Base-by-base conservation (phyloP, 495 filamentous ascomycete species). In the Penicillium subrubescens region DNA sequence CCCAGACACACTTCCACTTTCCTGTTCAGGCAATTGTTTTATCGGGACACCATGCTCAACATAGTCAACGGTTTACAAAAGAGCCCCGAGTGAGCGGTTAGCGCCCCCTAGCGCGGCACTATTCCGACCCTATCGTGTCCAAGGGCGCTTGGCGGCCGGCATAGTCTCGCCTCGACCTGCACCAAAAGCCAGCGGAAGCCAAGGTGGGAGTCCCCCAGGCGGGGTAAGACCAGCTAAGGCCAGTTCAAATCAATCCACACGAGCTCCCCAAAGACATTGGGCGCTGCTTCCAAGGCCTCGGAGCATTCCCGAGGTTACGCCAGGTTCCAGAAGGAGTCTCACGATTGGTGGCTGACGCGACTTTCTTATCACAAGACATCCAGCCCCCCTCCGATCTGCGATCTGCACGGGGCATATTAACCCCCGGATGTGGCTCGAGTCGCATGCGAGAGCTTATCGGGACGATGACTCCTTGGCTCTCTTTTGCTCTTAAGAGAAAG, bases 321-420 rank as follows among this genome's bases (percentile, higher is more conserved):
- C 59, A 33, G 19, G 19, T 54, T 44, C 2, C 11, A 14, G 19
- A 17, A 35, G 46, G 46, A 21, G 41, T 39, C 43, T 34, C 8
- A 37, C 33, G 10, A 65, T 65, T 72, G 67, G 70, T 53, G 10
- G 64, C 57, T 67, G 64, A 62, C 27, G 39, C 54, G 39, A 17
- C 29, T 37, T 54, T 52, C 57, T 66, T 66, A 66, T 65, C 61
- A 64, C 54, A 44, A 35, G 63, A 37, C 34, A 27, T 14, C 43
- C 21, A 17, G 6, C 33, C 57, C 62, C 64, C 54, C 61, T 39
- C 35, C 35, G 35, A 39, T 39, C 35, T 39, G 35, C 60, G 63
- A 66, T 67, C 57, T 54, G 59, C 55, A 58, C 21, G 43, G 19
- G 50, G 11, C 44, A 48, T 48, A 19, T 23, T 25, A n/a, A 23